These are phyloP conservation scores for Nemania sp. DNA, from an alignment of 2,329 filamentous ascomycete genomes.

Conservation along the genomic window DNA sequence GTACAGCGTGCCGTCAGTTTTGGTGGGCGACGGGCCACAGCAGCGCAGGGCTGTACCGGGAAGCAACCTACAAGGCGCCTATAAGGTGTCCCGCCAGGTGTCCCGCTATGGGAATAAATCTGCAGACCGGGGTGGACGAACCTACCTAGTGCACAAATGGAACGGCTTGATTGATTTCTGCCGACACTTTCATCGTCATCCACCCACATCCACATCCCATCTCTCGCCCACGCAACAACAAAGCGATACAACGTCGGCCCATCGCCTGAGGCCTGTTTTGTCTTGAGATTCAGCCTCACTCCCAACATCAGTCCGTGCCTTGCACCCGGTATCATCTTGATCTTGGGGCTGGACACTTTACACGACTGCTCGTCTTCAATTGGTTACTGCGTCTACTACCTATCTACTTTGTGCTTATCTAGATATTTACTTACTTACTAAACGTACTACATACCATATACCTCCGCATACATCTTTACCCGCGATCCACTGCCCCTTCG, in stretches of 20 bases:
- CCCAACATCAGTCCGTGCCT: not conserved
- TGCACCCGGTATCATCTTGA: not conserved
- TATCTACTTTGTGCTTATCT: not conserved
- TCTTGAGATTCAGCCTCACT: slow-evolving; percentile 19
- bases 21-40: not conserved
- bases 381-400: slow-evolving; percentile 13
- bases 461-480: no score
- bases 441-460: not conserved
- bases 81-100: not conserved
- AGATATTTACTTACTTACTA: not conserved
- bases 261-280: slow-evolving; percentile 16
- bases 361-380: slow-evolving; percentile 11
- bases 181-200: slow-evolving; percentile 39
- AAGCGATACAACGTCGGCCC: slow-evolving; percentile 20
- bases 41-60: not conserved
- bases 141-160: slow-evolving; percentile 4
- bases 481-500: slow-evolving; percentile 3
- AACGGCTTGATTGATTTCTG: slow-evolving; percentile 35
- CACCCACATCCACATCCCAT: slow-evolving; percentile 32
- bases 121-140: not conserved
- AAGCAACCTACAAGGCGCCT: slow-evolving; percentile 6
- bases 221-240: slow-evolving; percentile 29
- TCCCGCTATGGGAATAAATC: not conserved
- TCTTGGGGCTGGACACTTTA: not conserved
- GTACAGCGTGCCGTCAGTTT: not conserved